Evolutionary conservation across 495 filamentous ascomycete species (phyloP).

Genomic region (Talaromyces adpressus): DNA sequence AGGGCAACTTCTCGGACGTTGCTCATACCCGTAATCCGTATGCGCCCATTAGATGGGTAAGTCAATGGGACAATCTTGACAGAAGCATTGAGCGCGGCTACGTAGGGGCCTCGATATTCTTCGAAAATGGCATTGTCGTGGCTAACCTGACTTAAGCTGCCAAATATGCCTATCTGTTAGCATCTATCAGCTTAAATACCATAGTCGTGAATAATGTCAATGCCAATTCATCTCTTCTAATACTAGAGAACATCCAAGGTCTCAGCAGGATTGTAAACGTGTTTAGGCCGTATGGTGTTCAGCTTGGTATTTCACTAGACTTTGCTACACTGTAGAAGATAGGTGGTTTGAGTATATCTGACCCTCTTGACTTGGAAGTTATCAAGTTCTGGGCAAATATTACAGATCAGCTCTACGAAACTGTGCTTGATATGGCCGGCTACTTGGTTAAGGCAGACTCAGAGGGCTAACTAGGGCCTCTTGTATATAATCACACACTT

Average conservation of each 20-base stretch:
- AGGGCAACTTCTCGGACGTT: neutral
- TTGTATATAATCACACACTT: conserved; percentile 56
- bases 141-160: conserved; percentile 49
- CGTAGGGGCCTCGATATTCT: conserved; percentile 60
- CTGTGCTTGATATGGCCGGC: conserved; percentile 59
- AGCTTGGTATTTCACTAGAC: conserved; percentile 58
- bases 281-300: conserved; percentile 60
- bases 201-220: conserved; percentile 68
- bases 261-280: conserved; percentile 54
- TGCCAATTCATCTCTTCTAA: conserved; percentile 54
- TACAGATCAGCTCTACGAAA: conserved; percentile 49
- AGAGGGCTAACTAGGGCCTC: conserved; percentile 62
- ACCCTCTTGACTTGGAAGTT: conserved; percentile 47
- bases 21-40: conserved; percentile 41
- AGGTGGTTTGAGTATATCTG: conserved; percentile 54
- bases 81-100: conserved; percentile 62
- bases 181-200: conserved; percentile 59
- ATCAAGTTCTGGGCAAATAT: conserved; percentile 21
- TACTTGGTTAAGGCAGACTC: conserved; percentile 68
- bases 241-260: conserved; percentile 48
- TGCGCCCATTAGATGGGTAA: conserved; percentile 60
- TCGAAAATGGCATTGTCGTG: conserved; percentile 43
- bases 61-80: conserved; percentile 69
- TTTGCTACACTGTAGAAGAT: conserved; percentile 53
- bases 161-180: conserved; percentile 61